Evolutionary conservation across 345 rosid genomes (phyloP), one percentile per base, ranked within the genome.

Genomic region (Clarkia xantiana): DNA sequence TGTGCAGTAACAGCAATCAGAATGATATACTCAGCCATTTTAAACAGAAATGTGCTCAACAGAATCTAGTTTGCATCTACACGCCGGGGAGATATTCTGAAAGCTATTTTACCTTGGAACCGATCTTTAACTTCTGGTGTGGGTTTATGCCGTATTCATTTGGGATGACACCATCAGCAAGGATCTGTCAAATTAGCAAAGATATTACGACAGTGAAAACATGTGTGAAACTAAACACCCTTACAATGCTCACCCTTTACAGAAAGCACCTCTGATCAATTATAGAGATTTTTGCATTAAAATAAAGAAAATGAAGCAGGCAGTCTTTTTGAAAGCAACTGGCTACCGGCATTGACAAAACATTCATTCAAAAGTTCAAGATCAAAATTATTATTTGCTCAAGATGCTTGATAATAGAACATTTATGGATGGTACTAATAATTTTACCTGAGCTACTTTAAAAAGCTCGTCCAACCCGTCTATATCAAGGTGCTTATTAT

Each of bases 91-190:
- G 18, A 15, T 12, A 49, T 49, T 10, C 9, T 9, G 11, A 29
- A 29, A 49, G 16, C 17, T n/a, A 44, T 10, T 56, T 49, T 58
- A 91, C 96, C 98, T 84, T 93, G 36, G 99, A 93, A 56, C 99
- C 97, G 40, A 93, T 87, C 75, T 84, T 84, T 64, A 93, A 71
- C 66, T 84, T 93, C 70, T 93, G 99, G 43, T 78, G 74, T 45
- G 99, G 91, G 75, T 93, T 87, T 58, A 93, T 82, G 56, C 99
- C 99, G 60, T 93, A 93, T 72, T 93, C 99, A 52, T 93, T 93
- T 44, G 99, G 99, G 49, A 93, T 87, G 62, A 93, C 99, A 58
- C 99, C 97, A 71, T 93, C 99, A 52, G 99, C 99, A 42, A 93
- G 97, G 52, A 80, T 58, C 99, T 91, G 79, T 71, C 36, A 29